Conservation (phyloP, 2,329 filamentous ascomycete genomes). For the Aphanocladium album region DNA sequence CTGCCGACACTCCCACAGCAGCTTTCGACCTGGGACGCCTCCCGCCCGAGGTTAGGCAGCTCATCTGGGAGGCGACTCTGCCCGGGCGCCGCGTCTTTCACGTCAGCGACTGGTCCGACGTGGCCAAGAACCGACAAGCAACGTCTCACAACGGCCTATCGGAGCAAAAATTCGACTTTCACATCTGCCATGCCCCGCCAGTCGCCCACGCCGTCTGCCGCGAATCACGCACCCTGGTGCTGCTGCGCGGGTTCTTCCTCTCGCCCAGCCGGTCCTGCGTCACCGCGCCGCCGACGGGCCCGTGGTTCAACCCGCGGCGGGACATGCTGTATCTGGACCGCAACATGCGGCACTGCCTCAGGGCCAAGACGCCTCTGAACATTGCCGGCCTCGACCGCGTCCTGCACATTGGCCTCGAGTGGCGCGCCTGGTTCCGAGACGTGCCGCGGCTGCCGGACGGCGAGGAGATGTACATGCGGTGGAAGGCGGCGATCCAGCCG, state of each 20-base stretch:
- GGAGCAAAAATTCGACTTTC: conserved; percentile 18
- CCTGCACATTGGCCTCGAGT: conserved; percentile 24
- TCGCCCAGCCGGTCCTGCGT: conserved; percentile 9
- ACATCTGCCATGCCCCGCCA: conserved; percentile 20
- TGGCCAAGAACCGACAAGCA: not conserved
- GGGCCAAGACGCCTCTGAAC: conserved; percentile 12
- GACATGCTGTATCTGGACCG: conserved; percentile 28
- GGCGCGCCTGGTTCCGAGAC: conserved; percentile 25
- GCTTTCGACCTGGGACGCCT: conserved; percentile 8
- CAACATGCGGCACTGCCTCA: conserved; percentile 20
- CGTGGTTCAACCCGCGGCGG: conserved; percentile 22
- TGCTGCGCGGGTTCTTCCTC: conserved; percentile 24
- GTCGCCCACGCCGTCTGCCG: conserved; percentile 19
- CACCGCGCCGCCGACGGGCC: conserved; percentile 4
- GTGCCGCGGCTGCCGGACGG: conserved; percentile 20
- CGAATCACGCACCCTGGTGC: conserved; percentile 24
- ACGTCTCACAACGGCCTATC: not conserved
- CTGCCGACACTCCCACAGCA: not conserved
- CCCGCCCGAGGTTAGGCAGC: conserved; percentile 24
- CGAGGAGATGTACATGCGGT: conserved; percentile 19
- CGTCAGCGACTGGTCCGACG: conserved; percentile 17
- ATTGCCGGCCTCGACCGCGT: conserved; percentile 22
- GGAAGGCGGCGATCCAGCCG: conserved; percentile 18
- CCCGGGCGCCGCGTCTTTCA: conserved; percentile 27
- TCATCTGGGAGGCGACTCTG: conserved; percentile 26